Conservation (phyloP, 1,284 basidiomycete genomes). For the Vanrija sp. region DNA sequence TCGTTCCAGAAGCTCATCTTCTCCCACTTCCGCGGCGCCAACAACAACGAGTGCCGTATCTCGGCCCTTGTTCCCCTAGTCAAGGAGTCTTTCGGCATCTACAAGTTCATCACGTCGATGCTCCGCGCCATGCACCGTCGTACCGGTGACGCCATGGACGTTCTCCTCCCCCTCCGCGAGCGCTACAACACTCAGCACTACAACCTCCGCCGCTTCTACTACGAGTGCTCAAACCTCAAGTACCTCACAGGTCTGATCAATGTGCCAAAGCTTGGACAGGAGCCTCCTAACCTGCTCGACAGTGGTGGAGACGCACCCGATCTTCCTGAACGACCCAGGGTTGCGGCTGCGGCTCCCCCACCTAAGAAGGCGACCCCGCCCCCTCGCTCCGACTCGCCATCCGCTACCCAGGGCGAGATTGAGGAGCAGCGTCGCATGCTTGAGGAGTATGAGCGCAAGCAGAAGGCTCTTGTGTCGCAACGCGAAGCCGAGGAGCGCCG, state of each 20-base stretch:
- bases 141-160: slow-evolving; percentile 73
- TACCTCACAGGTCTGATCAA: slow-evolving; percentile 93
- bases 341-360: slow-evolving; percentile 25
- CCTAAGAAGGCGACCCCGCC: slow-evolving; percentile 55
- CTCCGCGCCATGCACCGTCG: slow-evolving; percentile 89
- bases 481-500: slow-evolving; percentile 78
- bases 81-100: slow-evolving; percentile 96
- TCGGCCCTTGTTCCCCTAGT: slow-evolving; percentile 88
- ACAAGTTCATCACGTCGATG: slow-evolving; percentile 96
- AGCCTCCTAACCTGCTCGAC: slow-evolving; percentile 83
- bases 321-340: slow-evolving; percentile 78
- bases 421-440: slow-evolving; percentile 92
- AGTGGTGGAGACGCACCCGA: slow-evolving; percentile 68
- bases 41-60: slow-evolving; percentile 93
- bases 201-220: slow-evolving; percentile 89
- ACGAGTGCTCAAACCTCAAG: slow-evolving; percentile 94
- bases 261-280: slow-evolving; percentile 92
- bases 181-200: slow-evolving; percentile 86
- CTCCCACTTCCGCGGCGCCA: slow-evolving; percentile 80
- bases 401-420: slow-evolving; percentile 71
- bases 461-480: slow-evolving; percentile 71
- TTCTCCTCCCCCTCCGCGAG: slow-evolving; percentile 75
- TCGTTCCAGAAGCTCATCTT: slow-evolving; percentile 96
- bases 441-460: slow-evolving; percentile 95
- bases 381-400: slow-evolving; percentile 55